Evolutionary conservation across 768 basidiomycete genomes (phyloP).

Genomic region (Multifurca ochricompacta): DNA sequence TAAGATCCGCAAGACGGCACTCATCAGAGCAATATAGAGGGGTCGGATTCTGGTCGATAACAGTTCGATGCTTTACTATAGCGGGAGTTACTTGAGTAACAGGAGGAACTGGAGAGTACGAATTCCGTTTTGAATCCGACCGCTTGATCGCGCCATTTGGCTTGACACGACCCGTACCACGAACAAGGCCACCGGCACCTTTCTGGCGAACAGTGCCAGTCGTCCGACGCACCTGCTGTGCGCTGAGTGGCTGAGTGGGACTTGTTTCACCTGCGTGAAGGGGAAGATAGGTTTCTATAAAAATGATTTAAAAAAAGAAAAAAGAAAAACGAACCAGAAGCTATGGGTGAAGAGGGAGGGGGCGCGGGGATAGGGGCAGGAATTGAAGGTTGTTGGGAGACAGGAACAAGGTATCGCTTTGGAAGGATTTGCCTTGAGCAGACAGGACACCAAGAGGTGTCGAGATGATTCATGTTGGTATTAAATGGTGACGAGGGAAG

Average conservation of each 20-base stretch:
- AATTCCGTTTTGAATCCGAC: conserved; percentile 24
- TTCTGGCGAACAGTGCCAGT: conserved; percentile 30
- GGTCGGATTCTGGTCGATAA: conserved; percentile 75
- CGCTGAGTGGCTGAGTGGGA: conserved; percentile 21
- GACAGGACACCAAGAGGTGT: conserved; percentile 73
- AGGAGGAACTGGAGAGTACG: conserved; percentile 18
- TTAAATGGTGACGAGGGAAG: neutral
- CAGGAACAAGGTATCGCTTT: conserved; percentile 53
- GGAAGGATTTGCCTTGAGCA: conserved; percentile 75
- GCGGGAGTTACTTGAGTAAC: conserved; percentile 25
- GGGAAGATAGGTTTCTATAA: conserved; percentile 15
- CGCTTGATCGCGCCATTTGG: conserved; percentile 50
- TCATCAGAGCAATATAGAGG: conserved; percentile 81
- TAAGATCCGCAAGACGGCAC: conserved; percentile 56
- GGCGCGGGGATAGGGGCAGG: conserved; percentile 29
- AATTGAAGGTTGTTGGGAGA: conserved; percentile 27
- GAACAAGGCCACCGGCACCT: conserved; percentile 45
- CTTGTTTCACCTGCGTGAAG: conserved; percentile 26
- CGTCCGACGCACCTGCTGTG: conserved; percentile 30
- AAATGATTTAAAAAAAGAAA: neutral
- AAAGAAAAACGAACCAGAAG: conserved; percentile 32
- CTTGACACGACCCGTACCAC: conserved; percentile 58
- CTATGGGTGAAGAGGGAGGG: conserved; percentile 32
- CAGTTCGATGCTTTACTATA: conserved; percentile 47
- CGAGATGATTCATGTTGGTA: conserved; percentile 31